These are phyloP conservation scores for Avena sativa DNA, from an alignment of 176 grass and related monocot species.

Conservation along the genomic window DNA sequence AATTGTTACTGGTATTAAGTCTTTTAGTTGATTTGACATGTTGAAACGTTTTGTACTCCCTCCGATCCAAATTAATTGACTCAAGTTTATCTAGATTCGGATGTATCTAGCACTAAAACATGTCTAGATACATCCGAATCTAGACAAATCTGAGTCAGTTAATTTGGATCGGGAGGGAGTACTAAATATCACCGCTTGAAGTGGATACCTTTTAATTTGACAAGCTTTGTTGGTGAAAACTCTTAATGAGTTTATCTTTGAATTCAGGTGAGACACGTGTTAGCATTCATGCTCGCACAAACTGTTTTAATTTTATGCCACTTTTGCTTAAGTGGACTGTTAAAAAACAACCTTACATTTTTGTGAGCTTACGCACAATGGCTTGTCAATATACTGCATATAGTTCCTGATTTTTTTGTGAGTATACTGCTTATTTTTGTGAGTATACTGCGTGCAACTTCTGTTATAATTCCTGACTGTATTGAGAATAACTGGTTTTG, in stretches of 20 bases:
- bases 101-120: too few species aligned
- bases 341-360: neutral
- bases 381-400: neutral
- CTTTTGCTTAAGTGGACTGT: neutral
- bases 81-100: too few species aligned
- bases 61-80: too few species aligned
- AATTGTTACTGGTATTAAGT: neutral
- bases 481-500: neutral
- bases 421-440: neutral
- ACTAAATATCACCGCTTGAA: neutral
- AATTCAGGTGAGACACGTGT: neutral
- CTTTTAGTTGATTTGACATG: neutral
- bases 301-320: neutral
- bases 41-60: constrained; percentile 4
- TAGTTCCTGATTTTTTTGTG: neutral
- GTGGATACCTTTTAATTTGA: neutral
- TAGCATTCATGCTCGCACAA: neutral
- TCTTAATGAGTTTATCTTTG: neutral
- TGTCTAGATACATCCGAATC: too few species aligned
- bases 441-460: neutral
- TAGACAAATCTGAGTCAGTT: too few species aligned
- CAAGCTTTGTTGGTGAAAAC: neutral
- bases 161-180: too few species aligned
- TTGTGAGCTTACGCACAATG: neutral
- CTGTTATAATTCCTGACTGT: neutral